Base-by-base conservation (phyloP, 148 eudicot genomes). In the Rhododendron molle region DNA sequence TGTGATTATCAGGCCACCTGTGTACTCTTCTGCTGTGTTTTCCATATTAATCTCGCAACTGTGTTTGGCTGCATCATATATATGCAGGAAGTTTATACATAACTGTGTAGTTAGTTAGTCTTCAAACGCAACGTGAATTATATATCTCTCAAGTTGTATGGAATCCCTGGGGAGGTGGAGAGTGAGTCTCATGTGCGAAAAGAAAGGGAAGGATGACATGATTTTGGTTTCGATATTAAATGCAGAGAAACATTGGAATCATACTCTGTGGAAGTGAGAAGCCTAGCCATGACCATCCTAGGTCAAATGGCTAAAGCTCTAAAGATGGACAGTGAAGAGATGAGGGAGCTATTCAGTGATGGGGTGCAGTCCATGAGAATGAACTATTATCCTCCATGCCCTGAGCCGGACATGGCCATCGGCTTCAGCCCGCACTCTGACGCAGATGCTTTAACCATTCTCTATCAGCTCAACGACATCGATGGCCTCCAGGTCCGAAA, bases 331-430 rank as follows among this genome's bases (percentile, higher is more conserved):
- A 81, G 36, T 18, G 80, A 58, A 1, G 93, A 92, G 74, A 89
- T 93, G 86, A 83, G 16, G 34, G 88, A 71, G 43, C 36, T 92
- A 65, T 93, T 94, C 34, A 76, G 76, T 8, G 90, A 94, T 28
- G 93, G 93, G 32, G 74, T 85, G 78, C 98, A 94, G 78, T 86
- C 91, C 8, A 88, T 93, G 85, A 87, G 98, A 80, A 91, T 94
- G 94, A 95, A 92, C 73, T 95, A 91, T 71, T 95, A 95, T 85
- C 98, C 96, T 26, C 95, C 94, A 14, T 94, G 98, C 81, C 98
- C 95, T 0, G 86, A 95, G 76, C 94, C 98, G 16, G 86, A 89
- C 20, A 80, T 81, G 83, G 94, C 88, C 32, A 86, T 91, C 10
- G 96, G 98, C 16, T 84, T 94, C 76, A 72, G 87, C 34, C 92